phyloP scores from a whole-genome alignment of 192 early-diverging fungal genomes.

The Backusella sp. region DNA sequence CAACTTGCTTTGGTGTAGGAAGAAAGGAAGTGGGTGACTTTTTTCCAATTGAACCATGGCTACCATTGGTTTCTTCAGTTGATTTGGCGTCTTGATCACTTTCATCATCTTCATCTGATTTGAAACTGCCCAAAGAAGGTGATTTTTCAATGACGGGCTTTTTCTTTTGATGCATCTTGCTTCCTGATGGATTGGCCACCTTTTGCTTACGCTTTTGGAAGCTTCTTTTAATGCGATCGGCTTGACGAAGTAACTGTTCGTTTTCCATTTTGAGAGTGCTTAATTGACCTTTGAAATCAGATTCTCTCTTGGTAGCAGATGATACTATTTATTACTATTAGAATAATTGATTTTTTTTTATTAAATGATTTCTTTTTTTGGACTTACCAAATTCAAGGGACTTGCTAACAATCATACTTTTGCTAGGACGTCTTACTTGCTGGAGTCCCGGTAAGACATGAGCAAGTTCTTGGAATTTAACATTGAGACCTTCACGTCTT shows the following conservation, averaged over 20 bases:
- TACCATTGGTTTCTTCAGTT: not conserved
- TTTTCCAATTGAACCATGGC: not conserved
- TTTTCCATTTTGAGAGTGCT: slow-evolving; percentile 3
- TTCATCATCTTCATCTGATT: not conserved
- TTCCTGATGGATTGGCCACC: not conserved
- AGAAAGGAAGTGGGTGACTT: not conserved
- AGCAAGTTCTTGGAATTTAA: slow-evolving; percentile 79
- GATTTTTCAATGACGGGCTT: not conserved
- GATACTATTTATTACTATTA: not conserved
- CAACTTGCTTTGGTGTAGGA: not conserved
- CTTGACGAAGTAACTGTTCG: slow-evolving; percentile 11
- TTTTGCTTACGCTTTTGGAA: not conserved
- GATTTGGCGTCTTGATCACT: not conserved
- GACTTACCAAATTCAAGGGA: slow-evolving; percentile 70
- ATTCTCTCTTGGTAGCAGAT: slow-evolving; percentile 6
- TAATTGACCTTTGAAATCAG: slow-evolving; percentile 10
- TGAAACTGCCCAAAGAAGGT: not conserved
- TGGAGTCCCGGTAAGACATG: slow-evolving; percentile 70
- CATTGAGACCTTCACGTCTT: slow-evolving; percentile 77
- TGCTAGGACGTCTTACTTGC: slow-evolving; percentile 72
- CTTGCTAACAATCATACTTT: slow-evolving; percentile 77
- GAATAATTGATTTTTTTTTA: not conserved
- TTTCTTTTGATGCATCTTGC: not conserved
- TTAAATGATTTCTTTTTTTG: not conserved
- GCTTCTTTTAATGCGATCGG: not conserved